Conservation (phyloP, 768 basidiomycete genomes). For the Kockovaella imperatae region DNA sequence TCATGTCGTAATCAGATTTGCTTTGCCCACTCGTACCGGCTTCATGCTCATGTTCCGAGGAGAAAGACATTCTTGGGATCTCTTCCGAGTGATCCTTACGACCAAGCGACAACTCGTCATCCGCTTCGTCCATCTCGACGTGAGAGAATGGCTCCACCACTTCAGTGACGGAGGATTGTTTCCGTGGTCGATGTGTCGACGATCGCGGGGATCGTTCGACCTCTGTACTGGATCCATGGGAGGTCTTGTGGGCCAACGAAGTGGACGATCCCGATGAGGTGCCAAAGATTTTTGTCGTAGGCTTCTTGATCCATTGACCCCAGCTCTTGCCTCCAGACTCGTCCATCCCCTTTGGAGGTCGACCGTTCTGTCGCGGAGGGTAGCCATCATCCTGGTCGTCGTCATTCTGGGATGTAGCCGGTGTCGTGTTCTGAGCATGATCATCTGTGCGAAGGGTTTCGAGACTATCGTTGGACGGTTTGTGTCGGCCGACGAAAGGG, state of each 20-base stretch:
- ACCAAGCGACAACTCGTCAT: slow-evolving; percentile 3
- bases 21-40: background rate
- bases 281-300: slow-evolving; percentile 25
- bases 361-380: slow-evolving; percentile 30
- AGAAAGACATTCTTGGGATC: background rate
- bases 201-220: background rate
- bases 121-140: slow-evolving; percentile 11
- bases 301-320: slow-evolving; percentile 36
- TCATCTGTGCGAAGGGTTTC: slow-evolving; percentile 18
- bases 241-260: slow-evolving; percentile 1
- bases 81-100: background rate
- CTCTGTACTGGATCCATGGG: too few relatives aligned
- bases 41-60: background rate
- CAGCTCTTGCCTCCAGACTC: slow-evolving; percentile 16
- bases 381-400: slow-evolving; percentile 25
- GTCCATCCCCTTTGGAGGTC: slow-evolving; percentile 11
- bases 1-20: slow-evolving; percentile 62
- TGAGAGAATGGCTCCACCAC: slow-evolving; percentile 28
- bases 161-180: slow-evolving; percentile 22
- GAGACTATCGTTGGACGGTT: slow-evolving; percentile 12
- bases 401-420: background rate
- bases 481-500: slow-evolving; percentile 7
- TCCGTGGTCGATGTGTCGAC: background rate
- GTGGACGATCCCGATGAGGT: slow-evolving; percentile 14
- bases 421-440: background rate